phyloP scores from a whole-genome alignment of 352 stramenopile genomes.

The Blastocystis sp. region DNA sequence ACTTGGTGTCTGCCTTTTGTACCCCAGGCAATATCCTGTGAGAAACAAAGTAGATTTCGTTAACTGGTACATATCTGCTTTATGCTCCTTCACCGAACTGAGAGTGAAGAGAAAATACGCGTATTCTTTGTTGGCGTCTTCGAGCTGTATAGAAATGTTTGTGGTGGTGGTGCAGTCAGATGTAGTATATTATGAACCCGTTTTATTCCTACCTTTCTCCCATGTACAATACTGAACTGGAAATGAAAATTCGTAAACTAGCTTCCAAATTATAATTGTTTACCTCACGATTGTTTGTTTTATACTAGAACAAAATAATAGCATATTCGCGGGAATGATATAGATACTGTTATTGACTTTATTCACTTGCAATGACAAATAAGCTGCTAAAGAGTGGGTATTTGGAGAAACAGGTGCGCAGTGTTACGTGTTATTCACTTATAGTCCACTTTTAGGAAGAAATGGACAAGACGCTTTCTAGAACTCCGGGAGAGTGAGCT shows the following conservation, averaged over 20 bases:
- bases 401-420: slow-evolving; percentile 60
- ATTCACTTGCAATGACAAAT: slow-evolving; percentile 33
- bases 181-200: slow-evolving; percentile 50
- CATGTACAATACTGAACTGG: not conserved
- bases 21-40: slow-evolving; percentile 51
- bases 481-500: slow-evolving; percentile 43
- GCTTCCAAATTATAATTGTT: slow-evolving; percentile 23
- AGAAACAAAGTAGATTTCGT: not conserved
- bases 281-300: not conserved
- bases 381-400: slow-evolving; percentile 61
- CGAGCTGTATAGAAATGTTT: slow-evolving; percentile 7
- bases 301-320: not conserved
- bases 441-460: slow-evolving; percentile 60
- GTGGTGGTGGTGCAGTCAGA: not conserved
- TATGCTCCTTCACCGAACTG: not conserved
- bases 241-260: not conserved
- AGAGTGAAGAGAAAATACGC: slow-evolving; percentile 29
- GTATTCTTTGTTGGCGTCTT: not conserved
- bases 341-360: not conserved
- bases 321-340: not conserved
- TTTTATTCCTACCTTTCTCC: slow-evolving; percentile 42
- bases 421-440: not conserved
- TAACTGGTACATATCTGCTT: not conserved
- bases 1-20: not conserved
- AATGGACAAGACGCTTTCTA: slow-evolving; percentile 19